Base-by-base conservation (phyloP, 2,329 filamentous ascomycete genomes). In the Sclerotiophoma versabilis region DNA sequence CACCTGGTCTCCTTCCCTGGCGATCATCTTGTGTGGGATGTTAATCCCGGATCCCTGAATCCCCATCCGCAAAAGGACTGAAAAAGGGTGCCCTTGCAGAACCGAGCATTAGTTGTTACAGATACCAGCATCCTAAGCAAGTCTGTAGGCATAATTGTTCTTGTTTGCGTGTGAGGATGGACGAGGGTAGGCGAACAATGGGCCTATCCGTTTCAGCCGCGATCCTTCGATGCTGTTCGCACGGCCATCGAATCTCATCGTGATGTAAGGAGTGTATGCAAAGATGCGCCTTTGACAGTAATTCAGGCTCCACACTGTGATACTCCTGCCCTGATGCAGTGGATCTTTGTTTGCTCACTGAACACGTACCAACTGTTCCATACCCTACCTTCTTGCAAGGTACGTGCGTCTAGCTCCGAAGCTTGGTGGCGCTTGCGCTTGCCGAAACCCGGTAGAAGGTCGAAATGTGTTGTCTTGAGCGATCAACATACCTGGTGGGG, bases 21-120 rank as follows among this genome's bases (percentile, higher is more conserved):
- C 14, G 50, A 54, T 54, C 50, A 22, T 19, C 33, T 49, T 22
- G 38, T 33, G 38, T 39, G 22, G 43, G 27, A 38, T 17, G 7
- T 37, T 32, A 44, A 22, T 6, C 44, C 44, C 20, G 26, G 36
- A 43, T 38, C 25, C 30, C 25, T 48, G 20, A n/a, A 26, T 38
- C 25, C 43, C 43, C 4, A 26, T 34, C 25, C 37, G 42, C 4
- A n/a, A 15, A 14, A 38, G 44, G 32, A 37, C 2, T 43, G 6
- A 14, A 22, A 37, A 43, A 48, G 51, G 51, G 51, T 14, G 27
- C 51, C 51, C 51, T 49, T 54, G 22, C 29, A 36, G 23, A 25
- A 10, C 14, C 15, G 17, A 26, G 17, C 5, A 6, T 34, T 27
- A 37, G 25, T 44, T 4, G 20, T 33, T 29, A 23, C 33, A 45